These are phyloP conservation scores for Pestalotiopsis sp. DNA, from an alignment of 2,329 filamentous ascomycete genomes.

Conservation along the genomic window DNA sequence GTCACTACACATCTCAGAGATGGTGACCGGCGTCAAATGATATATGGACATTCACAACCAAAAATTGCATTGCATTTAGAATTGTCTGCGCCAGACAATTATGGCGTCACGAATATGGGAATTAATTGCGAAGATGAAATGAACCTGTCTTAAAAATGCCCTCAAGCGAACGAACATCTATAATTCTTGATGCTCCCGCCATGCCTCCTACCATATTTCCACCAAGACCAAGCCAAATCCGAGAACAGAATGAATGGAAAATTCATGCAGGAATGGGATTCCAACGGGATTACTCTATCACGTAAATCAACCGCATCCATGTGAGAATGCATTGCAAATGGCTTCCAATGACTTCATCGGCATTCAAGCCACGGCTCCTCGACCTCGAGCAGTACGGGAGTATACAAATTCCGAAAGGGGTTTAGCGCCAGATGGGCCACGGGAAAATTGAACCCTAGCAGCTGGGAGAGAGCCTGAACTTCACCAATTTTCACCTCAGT, in stretches of 20 bases:
- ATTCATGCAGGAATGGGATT: not conserved
- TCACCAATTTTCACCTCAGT: constrained; percentile 10
- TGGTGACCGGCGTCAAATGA: constrained; percentile 65
- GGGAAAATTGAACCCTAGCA: constrained; percentile 17
- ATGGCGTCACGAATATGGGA: not conserved
- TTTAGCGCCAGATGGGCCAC: constrained; percentile 15
- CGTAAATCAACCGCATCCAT: not conserved
- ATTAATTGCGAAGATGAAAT: constrained; percentile 5
- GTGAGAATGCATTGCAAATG: not conserved
- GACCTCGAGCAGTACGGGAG: not conserved
- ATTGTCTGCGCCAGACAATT: not conserved
- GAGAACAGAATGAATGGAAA: not conserved
- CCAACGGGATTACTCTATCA: not conserved
- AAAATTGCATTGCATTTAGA: constrained; percentile 10
- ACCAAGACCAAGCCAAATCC: not conserved
- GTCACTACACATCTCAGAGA: constrained; percentile 45
- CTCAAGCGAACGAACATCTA: not conserved
- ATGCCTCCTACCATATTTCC: not conserved
- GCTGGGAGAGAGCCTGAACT: constrained; percentile 5
- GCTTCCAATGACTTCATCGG: not conserved
- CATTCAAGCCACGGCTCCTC: not conserved
- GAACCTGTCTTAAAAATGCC: not conserved
- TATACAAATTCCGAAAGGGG: constrained; percentile 8
- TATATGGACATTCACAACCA: constrained; percentile 55
- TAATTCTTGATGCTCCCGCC: not conserved